A percentile compares a stretch with the other conserved stretches of the same genome.
phyloP scores from a whole-genome alignment of 1,284 basidiomycete genomes.

The Sporisorium scitamineum region DNA sequence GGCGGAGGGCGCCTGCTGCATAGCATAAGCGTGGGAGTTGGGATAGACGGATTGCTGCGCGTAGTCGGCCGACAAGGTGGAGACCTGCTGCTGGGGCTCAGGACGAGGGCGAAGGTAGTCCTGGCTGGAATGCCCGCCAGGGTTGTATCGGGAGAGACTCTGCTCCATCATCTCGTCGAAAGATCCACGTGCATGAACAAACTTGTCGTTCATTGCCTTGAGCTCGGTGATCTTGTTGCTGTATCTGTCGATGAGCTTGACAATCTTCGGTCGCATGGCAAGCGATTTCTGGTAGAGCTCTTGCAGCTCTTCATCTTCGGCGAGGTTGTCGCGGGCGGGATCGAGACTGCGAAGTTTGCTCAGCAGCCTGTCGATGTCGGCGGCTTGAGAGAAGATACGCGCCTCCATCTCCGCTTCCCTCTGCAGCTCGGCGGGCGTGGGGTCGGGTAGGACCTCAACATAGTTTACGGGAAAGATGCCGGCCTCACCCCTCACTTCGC shows the following conservation, averaged over 20 bases:
- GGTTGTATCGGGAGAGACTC: constrained; percentile 78
- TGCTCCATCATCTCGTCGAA: constrained; percentile 93
- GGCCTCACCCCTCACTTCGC: constrained; percentile 88
- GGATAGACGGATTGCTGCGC: constrained; percentile 34
- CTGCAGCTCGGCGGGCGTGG: constrained; percentile 81
- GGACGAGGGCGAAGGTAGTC: constrained; percentile 44
- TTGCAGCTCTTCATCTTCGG: constrained; percentile 90
- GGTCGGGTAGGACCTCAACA: constrained; percentile 91
- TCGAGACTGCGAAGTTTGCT: constrained; percentile 83
- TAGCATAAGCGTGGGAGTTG: constrained; percentile 21
- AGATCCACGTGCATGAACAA: constrained; percentile 82
- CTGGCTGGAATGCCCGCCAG: constrained; percentile 44
- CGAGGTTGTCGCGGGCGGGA: constrained; percentile 81
- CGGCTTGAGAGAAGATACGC: constrained; percentile 83
- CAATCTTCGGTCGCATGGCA: constrained; percentile 90
- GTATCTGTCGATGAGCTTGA: constrained; percentile 96
- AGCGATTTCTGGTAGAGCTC: constrained; percentile 92
- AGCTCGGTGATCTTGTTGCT: constrained; percentile 74
- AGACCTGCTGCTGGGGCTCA: constrained; percentile 41
- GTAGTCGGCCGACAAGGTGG: constrained; percentile 38
- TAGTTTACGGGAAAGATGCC: constrained; percentile 99
- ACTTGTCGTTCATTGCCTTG: constrained; percentile 88
- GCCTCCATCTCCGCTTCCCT: constrained; percentile 90
- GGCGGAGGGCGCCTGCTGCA: constrained; percentile 12
- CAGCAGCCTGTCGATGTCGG: constrained; percentile 87